Evolutionary conservation across 1,139 yeast genomes (phyloP).

Genomic region (Meyerozyma elateridarum): DNA sequence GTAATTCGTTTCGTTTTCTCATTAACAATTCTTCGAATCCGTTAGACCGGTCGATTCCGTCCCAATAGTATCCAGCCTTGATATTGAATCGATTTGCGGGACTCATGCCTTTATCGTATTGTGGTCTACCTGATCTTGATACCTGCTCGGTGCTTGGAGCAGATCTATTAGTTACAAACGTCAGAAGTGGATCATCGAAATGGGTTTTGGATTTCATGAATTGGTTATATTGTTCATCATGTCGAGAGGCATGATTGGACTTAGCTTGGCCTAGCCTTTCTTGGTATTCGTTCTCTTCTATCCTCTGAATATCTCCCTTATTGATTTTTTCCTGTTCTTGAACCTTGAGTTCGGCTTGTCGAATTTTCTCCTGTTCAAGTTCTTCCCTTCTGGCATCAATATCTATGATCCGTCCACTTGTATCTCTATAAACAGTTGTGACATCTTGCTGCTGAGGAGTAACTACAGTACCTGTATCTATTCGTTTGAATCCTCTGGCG

Average conservation of each 20-base stretch:
- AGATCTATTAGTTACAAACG: constrained; percentile 26
- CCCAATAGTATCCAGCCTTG: constrained; percentile 84
- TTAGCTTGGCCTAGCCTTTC: constrained; percentile 24
- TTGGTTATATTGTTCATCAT: constrained; percentile 36
- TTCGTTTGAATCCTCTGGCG: constrained; percentile 34
- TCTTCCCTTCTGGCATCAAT: constrained; percentile 27
- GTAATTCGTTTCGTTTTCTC: constrained; percentile 45
- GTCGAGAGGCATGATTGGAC: constrained; percentile 24
- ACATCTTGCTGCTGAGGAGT: constrained; percentile 16
- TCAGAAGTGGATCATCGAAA: constrained; percentile 67
- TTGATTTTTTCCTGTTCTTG: no score
- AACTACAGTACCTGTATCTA: constrained; percentile 26
- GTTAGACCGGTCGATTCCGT: constrained; percentile 84
- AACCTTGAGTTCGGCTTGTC: constrained; percentile 15
- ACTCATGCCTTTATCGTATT: constrained; percentile 44
- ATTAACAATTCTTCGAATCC: constrained; percentile 79
- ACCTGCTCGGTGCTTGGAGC: constrained; percentile 4
- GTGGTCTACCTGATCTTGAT: constrained; percentile 16
- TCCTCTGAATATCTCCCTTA: constrained; percentile 42
- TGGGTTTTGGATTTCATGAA: constrained; percentile 27
- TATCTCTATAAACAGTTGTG: constrained; percentile 64
- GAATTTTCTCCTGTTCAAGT: constrained; percentile 20
- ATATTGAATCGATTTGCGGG: constrained; percentile 74
- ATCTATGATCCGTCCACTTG: constrained; percentile 48
- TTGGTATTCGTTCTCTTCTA: constrained; percentile 18